Conservation (phyloP, 2,329 filamentous ascomycete genomes). For the Aspergillus luchuensis region DNA sequence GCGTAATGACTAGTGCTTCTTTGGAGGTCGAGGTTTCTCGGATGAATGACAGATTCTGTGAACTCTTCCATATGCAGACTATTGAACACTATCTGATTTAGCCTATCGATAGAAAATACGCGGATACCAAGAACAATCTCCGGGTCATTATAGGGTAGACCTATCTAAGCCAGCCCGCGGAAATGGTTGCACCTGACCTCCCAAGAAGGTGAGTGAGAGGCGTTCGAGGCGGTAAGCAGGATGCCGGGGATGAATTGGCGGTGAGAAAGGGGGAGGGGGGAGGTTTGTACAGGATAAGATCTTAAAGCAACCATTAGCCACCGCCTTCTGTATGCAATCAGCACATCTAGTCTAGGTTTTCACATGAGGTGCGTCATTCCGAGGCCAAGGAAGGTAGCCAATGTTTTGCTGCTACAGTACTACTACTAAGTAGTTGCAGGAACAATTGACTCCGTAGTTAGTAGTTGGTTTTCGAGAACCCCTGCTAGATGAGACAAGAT, state of each 20-base stretch:
- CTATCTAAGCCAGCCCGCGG: not conserved
- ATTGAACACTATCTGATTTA: not conserved
- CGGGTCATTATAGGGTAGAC: not conserved
- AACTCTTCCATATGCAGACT: not conserved
- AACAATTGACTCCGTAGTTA: not conserved
- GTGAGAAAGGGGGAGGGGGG: not conserved
- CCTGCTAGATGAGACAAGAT: constrained; percentile 14
- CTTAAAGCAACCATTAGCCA: not conserved
- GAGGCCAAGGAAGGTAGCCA: not conserved
- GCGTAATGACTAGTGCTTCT: not conserved
- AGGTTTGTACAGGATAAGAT: not conserved
- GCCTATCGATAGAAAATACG: not conserved
- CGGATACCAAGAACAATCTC: not conserved
- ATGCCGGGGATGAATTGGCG: not conserved
- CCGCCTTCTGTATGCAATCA: not conserved
- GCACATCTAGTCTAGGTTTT: no score
- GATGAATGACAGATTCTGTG: not conserved
- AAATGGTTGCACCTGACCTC: not conserved
- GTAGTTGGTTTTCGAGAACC: not conserved
- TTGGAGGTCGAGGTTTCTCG: no score
- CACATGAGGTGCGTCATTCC: not conserved
- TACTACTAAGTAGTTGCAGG: not conserved
- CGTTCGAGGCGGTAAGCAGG: not conserved
- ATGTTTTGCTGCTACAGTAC: not conserved
- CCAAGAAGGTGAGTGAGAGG: not conserved